phyloP scores from a whole-genome alignment of 2,329 filamentous ascomycete genomes.

The Phyllosticta citribraziliensis region DNA sequence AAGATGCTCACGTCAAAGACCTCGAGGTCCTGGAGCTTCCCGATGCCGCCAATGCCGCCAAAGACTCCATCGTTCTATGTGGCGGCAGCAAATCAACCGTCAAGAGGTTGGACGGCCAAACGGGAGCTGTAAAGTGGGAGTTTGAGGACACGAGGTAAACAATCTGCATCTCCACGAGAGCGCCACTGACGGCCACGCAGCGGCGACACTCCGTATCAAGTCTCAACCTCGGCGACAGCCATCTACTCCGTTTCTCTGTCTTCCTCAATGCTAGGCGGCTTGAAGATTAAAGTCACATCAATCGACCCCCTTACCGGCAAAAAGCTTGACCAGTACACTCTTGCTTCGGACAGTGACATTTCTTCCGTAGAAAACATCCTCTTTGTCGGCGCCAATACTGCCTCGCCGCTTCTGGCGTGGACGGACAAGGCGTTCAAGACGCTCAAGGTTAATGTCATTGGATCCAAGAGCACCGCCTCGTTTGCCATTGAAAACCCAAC shows the following conservation, averaged over 20 bases:
- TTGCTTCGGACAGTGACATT: conserved; percentile 68
- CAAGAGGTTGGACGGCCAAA: conserved; percentile 60
- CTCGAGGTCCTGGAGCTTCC: conserved; percentile 69
- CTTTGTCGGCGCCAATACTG: conserved; percentile 67
- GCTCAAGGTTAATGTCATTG: conserved; percentile 62
- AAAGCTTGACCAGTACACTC: conserved; percentile 58
- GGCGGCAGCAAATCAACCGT: conserved; percentile 50
- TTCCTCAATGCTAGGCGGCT: conserved; percentile 52
- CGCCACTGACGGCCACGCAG: conserved; percentile 29
- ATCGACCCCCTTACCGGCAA: conserved; percentile 65
- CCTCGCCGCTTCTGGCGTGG: conserved; percentile 67
- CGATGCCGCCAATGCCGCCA: conserved; percentile 43
- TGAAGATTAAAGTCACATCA: conserved; percentile 65
- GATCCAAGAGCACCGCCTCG: conserved; percentile 34
- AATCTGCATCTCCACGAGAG: background rate
- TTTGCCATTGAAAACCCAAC: conserved; percentile 33
- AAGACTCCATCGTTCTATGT: conserved; percentile 64
- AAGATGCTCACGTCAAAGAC: conserved; percentile 49
- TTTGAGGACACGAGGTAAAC: conserved; percentile 51
- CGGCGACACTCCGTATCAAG: conserved; percentile 65
- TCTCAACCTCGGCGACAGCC: conserved; percentile 56
- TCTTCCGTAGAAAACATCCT: conserved; percentile 54
- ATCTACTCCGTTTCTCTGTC: conserved; percentile 73
- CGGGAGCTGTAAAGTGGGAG: conserved; percentile 71
- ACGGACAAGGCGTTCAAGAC: conserved; percentile 52